Base-by-base conservation (phyloP, 106 monocot species). In the Dendrobium chrysotoxum region DNA sequence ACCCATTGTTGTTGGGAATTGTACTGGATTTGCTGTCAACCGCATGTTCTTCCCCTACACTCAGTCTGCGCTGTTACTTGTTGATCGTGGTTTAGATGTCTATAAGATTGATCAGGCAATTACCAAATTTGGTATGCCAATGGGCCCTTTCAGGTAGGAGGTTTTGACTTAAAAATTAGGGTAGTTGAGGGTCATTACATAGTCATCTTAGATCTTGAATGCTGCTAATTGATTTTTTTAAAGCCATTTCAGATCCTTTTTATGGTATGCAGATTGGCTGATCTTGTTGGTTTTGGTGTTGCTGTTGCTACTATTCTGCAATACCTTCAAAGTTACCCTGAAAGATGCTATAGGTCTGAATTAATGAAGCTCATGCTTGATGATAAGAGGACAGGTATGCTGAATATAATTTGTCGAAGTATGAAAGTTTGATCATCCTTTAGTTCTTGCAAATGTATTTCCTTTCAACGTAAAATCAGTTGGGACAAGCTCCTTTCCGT, bases 1-100 rank as follows among this genome's bases (percentile, higher is more conserved):
- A 1, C 91, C 98, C 25, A 78, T 92, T 70, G 94, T 98, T 17
- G 98, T 98, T 53, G 98, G 94, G 76, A 95, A 91, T 72, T 98
- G 98, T 46, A 98, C 98, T 40, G 98, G 98, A 31, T 98, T 98
- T 89, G 98, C 98, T 40, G 98, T 98, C 66, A 98, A 98, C 70
- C 81, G 98, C 25, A 98, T 95, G 94, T 98, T 98, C 87, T 98
- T 98, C 83, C 98, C 98, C 68, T 98, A 98, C 78, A 88, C 90
- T 39, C 92, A 95, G 83, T 88, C 94, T 61, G 94, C 98, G 17
- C 75, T 88, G 17, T 82, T 98, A 30, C 85, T 95, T 70, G 89
- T 92, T 25, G 92, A 98, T 76, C 78, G 64, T 80, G 98, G 98
- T 76, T 82, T 98, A 80, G 98, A 98, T 86, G 86, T 95, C 11